Base-by-base conservation (phyloP, 306 rosid genomes). In the Medicago lupulina region DNA sequence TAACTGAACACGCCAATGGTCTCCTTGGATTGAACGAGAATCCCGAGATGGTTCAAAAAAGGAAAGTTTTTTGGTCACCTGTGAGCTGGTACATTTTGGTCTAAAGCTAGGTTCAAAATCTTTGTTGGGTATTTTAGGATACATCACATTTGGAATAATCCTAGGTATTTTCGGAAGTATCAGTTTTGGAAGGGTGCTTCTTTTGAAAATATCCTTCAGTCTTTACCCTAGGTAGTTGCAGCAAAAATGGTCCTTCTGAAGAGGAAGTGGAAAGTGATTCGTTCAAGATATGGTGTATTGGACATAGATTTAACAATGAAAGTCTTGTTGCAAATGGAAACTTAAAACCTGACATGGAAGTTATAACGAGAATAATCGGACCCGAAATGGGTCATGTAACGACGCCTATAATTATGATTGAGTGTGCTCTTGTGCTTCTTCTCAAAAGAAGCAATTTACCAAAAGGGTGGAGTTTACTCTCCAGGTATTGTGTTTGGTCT, bases 271-370 rank as follows among this genome's bases (percentile, higher is more conserved):
- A 79, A 54, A 88, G 96, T 34, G 90, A 95, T 19, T 80, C 93
- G 2, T 94, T 94, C 70, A 90, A 91, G 80, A 94, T 94, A 95
- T 94, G 98, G 97, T 91, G 87, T 74, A 83, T 91, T 4, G 96
- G 97, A 49, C 86, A 75, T 15, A 96, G 97, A 69, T 94, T 51
- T 65, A 86, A 87, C 8, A 46, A 86, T 58, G 73, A 17, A 74
- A 81, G 68, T 46, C 81, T 75, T 68, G 88, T 70, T 38, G 81
- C 84, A 0, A 72, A 77, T 17, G 88, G 73, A 76, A 85, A 85
- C 73, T 36, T 40, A 49, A 79, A 94, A 84, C 93, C 96, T 6
- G 88, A 94, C 71, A 77, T 58, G 87, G 95, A 94, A 85, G 86
- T 94, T 38, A 67, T 90, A 44, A 90, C 97, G 1, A 83, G 97